Conservation (phyloP, 352 stramenopile genomes). For the Phytopythium boreale region DNA sequence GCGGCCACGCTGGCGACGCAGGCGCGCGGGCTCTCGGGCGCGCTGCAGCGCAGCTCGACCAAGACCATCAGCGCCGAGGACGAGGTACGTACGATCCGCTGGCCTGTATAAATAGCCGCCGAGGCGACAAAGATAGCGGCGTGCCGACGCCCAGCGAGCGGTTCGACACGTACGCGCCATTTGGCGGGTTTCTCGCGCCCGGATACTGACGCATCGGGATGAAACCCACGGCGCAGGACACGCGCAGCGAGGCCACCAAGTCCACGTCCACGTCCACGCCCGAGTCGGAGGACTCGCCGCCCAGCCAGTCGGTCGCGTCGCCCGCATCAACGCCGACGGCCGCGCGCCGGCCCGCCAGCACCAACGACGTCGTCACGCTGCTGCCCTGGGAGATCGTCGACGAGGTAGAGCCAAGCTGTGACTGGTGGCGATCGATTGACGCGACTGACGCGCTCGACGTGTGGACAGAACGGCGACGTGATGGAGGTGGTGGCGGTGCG, state of each 20-base stretch:
- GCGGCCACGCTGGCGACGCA: slow-evolving; percentile 6
- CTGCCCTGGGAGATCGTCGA: slow-evolving; percentile 47
- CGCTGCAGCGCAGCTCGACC: slow-evolving; percentile 4
- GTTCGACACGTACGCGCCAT: background rate
- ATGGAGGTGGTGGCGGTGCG: slow-evolving; percentile 35
- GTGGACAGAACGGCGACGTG: slow-evolving; percentile 18
- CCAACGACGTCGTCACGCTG: slow-evolving; percentile 10
- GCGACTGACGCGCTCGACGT: background rate
- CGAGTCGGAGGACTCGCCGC: slow-evolving; percentile 9
- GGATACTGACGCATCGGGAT: background rate
- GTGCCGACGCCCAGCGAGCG: no score
- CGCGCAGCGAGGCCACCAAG: slow-evolving; percentile 15
- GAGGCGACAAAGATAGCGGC: background rate
- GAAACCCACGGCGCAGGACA: slow-evolving; percentile 3
- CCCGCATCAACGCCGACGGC: background rate
- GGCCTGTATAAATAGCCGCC: background rate
- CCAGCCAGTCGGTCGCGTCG: background rate
- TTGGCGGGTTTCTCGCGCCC: background rate
- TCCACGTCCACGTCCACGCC: slow-evolving; percentile 16
- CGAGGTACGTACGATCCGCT: slow-evolving; percentile 3
- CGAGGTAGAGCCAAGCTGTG: background rate
- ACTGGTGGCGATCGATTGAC: no score
- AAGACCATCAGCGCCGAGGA: slow-evolving; percentile 4
- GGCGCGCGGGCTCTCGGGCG: slow-evolving; percentile 2
- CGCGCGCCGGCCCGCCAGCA: background rate